Conservation (phyloP, 176 grass and related monocot species). For the Lolium multiflorum region DNA sequence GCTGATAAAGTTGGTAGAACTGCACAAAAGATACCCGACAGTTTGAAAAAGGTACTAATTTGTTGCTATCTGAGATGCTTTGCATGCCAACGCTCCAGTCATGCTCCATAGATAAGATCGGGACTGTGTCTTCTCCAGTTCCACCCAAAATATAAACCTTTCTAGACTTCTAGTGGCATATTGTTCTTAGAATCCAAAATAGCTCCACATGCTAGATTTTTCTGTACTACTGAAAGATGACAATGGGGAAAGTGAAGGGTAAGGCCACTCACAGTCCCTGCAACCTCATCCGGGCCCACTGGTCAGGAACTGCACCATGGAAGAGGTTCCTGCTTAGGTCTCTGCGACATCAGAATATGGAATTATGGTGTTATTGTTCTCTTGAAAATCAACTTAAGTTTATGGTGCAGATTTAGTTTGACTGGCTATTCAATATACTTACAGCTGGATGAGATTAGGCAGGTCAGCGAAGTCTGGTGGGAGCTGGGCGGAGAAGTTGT, state of each 20-base stretch:
- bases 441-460: conserved; percentile 75
- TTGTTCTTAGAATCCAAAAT: conserved; percentile 8
- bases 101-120: conserved; percentile 16
- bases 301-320: conserved; percentile 61
- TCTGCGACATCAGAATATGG: conserved; percentile 43
- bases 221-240: conserved; percentile 27
- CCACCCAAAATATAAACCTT: background rate
- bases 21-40: conserved; percentile 25
- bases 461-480: conserved; percentile 72
- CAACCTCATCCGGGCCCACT: conserved; percentile 76
- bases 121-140: conserved; percentile 34
- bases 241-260: background rate
- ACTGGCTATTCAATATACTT: conserved; percentile 40
- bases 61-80: conserved; percentile 43
- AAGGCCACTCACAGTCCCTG: conserved; percentile 74
- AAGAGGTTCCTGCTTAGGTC: conserved; percentile 81
- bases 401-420: background rate
- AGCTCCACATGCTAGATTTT: conserved; percentile 26
- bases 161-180: background rate
- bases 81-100: conserved; percentile 26
- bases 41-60: conserved; percentile 33
- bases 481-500: conserved; percentile 75
- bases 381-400: conserved; percentile 1
- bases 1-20: conserved; percentile 28
- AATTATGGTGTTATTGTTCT: background rate